Percentiles rank a stretch among this genome's conserved stretches.
Conservation (phyloP, 2,329 filamentous ascomycete genomes). For the Pseudogymnoascus sp. region DNA sequence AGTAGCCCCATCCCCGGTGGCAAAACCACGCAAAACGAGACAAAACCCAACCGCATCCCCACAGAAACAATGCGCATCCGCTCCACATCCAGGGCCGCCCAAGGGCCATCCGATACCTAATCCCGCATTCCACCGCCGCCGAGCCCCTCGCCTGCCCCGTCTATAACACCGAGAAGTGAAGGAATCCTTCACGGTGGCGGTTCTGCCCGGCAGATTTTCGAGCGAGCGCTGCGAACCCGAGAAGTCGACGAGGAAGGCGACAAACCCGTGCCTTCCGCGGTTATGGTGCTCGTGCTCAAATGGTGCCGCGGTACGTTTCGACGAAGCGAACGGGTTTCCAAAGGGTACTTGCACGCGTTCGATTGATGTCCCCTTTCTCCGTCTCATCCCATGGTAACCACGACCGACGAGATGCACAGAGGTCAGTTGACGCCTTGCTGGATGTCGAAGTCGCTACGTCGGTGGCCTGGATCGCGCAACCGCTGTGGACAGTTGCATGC, state of each 20-base stretch:
- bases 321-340: not conserved
- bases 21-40: not conserved
- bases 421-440: not conserved
- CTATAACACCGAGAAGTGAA: not conserved
- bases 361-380: not conserved
- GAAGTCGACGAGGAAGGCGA: not conserved
- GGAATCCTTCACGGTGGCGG: not conserved
- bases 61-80: not conserved
- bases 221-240: not conserved
- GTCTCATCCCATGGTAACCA: not conserved
- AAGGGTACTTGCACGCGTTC: not conserved
- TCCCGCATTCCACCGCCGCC: not conserved
- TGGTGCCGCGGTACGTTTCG: not conserved
- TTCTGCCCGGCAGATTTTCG: conserved; percentile 1
- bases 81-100: not conserved
- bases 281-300: not conserved
- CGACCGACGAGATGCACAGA: not conserved
- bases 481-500: not conserved
- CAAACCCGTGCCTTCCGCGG: not conserved
- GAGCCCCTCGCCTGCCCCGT: not conserved
- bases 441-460: not conserved
- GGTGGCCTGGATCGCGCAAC: not conserved
- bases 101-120: conserved; percentile 1
- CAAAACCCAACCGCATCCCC: not conserved
- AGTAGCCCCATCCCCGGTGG: not conserved